Conservation (phyloP, 495 filamentous ascomycete genomes). For the Daldinia childiae region DNA sequence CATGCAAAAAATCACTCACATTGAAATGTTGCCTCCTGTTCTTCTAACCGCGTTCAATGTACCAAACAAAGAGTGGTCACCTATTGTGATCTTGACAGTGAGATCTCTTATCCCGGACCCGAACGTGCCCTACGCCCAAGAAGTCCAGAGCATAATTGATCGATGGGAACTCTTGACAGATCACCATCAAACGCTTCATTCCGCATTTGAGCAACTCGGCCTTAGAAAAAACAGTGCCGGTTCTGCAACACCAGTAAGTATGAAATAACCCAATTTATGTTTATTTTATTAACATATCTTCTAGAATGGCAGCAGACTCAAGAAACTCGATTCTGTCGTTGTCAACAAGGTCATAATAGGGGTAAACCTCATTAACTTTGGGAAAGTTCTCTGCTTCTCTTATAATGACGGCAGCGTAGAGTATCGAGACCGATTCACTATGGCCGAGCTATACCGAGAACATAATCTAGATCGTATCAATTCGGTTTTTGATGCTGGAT, state of each 20-base stretch:
- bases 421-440: conserved; percentile 76
- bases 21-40: conserved; percentile 71
- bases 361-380: conserved; percentile 70
- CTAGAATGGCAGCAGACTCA: conserved; percentile 69
- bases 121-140: conserved; percentile 65
- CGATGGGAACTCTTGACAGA: conserved; percentile 78
- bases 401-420: conserved; percentile 81
- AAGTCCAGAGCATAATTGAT: conserved; percentile 72
- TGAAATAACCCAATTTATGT: background rate
- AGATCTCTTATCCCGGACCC: conserved; percentile 69
- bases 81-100: conserved; percentile 73
- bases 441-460: conserved; percentile 70
- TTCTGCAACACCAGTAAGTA: conserved; percentile 53
- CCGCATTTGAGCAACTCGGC: conserved; percentile 77
- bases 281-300: conserved; percentile 19
- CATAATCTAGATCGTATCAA: conserved; percentile 68
- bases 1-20: conserved; percentile 68
- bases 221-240: conserved; percentile 66
- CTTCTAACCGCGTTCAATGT: conserved; percentile 50
- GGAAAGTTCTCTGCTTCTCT: conserved; percentile 71
- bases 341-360: conserved; percentile 75
- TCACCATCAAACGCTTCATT: conserved; percentile 67
- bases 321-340: conserved; percentile 70
- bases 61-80: conserved; percentile 57
- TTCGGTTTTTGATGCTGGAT: conserved; percentile 42